A percentile compares a stretch with the other conserved stretches of the same genome.
phyloP scores from a whole-genome alignment of 306 rosid species.

The Luffa aegyptiaca region DNA sequence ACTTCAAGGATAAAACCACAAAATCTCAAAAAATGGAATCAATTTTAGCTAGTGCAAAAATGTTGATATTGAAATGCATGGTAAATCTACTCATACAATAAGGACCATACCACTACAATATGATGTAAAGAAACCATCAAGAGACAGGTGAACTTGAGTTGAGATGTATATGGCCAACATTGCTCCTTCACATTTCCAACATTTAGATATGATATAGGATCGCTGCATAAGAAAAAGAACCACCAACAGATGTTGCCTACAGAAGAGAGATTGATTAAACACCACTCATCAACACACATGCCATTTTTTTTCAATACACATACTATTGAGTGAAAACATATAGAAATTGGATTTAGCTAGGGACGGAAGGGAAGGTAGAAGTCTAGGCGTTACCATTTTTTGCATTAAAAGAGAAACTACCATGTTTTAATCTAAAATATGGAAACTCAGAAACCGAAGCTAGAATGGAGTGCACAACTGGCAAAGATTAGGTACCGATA shows the following conservation, averaged over 20 bases:
- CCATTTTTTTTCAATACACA: too few relatives aligned
- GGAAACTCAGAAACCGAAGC: too few relatives aligned
- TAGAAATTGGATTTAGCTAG: background rate
- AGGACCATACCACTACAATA: background rate
- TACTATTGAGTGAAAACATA: background rate
- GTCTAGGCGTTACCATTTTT: background rate
- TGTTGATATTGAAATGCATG: background rate
- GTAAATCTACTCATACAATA: background rate
- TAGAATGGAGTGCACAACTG: too few relatives aligned
- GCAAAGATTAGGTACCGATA: too few relatives aligned
- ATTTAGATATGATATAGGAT: background rate
- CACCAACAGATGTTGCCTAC: too few relatives aligned
- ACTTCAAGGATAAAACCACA: conserved; percentile 15
- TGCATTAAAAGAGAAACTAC: too few relatives aligned
- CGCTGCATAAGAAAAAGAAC: too few relatives aligned
- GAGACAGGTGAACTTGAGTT: background rate
- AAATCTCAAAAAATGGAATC: background rate
- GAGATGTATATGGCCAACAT: background rate
- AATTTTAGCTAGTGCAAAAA: background rate
- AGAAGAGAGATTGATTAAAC: too few relatives aligned
- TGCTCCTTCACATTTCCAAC: background rate
- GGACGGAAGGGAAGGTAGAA: background rate
- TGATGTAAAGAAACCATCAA: background rate
- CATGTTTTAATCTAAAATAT: too few relatives aligned
- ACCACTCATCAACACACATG: too few relatives aligned